Base-by-base conservation (phyloP, 108 stramenopile genomes). In the Fistulifera pelliculosa region DNA sequence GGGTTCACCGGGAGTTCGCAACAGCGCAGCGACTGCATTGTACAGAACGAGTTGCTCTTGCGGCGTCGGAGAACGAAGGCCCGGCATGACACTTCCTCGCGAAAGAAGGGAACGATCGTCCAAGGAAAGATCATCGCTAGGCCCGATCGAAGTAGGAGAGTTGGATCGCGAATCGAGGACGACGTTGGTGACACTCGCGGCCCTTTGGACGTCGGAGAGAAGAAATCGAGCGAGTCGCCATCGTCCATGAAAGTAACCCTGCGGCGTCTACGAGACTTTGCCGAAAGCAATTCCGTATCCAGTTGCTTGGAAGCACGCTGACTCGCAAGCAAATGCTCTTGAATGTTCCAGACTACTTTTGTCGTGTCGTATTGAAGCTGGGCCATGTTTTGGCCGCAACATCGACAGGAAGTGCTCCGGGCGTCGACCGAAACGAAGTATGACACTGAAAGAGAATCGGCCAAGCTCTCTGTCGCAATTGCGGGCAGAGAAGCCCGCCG, bases 401-500 rank as follows among this genome's bases (percentile, higher is more conserved):
- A 47, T 47, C 17, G 3, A 21, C 44, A 2, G 17, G 6, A 21
- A 21, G 44, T 10, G 17, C 6, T 18, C 5, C 44, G 5, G 21
- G 44, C 44, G 17, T 22, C 44, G 44, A 22, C 3, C 60, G 41
- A 27, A 67, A 24, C 18, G 53, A 49, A 31, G 60, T 52, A 43
- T 62, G 60, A 16, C 42, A 19, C 12, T 21, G 61, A 12, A 69
- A 24, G 13, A 69, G 41, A 23, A 56, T 69, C 14, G 60, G 55
- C 68, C 68, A 69, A 12, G 61, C 68, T 12, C 55, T 54, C 27
- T 69, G 54, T 2, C 68, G 60, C 10, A 69, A 18, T 16, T 42
- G 2, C 7, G 59, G 27, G 47, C 40, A 38, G 2, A 60, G 21
- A 11, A 79, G 49, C 17, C 78, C 77, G 16, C 73, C 77, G 27